Evolutionary conservation across 139 green algal genomes (phyloP), one percentile per base, ranked within the genome.

Genomic region (Zygnema circumcarinatum): DNA sequence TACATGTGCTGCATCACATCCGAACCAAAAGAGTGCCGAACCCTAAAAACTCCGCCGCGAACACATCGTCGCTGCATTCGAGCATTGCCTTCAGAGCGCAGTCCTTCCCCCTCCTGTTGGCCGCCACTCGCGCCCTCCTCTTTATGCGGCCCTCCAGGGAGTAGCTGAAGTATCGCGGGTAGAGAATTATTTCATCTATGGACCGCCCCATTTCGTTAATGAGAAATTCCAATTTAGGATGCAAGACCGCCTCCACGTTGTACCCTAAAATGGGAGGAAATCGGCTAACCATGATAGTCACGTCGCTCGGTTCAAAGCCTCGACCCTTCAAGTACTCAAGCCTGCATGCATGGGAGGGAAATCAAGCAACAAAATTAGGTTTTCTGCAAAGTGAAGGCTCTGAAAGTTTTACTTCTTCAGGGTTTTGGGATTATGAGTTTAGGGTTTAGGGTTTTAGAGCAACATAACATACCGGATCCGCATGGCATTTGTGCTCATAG

Each of bases 121-220:
- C 36, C 3, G 16, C 69, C 69, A 78, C 69, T 22, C 69, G 69
- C 11, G 36, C 35, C 11, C 82, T 1, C 1, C 39, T 73, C 36
- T 82, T 16, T 31, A 88, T 88, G 35, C 82, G 67, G 0, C 33
- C 32, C 1, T 88, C 68, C 31, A 88, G 62, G 31, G 39, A 76
- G 67, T 67, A 88, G 31, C 68, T 67, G 22, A 88, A 88, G 67
- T 82, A 88, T 41, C 69, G 67, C 1, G 82, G 82, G 67, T 72
- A 88, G 0, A 38, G 22, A 0, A 88, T n/a, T 0, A 83, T 31
- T 16, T 88, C 82, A 29, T 86, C 54, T 0, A 78, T 69, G 16
- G 80, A 79, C 36, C 80, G 40, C 0, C 53, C 41, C 80, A 86
- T 86, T 25, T 41, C n/a, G 21, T 79, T 31, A 35, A 47, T 76